These are phyloP conservation scores for Fusarium fujikuroi DNA, from an alignment of 2,329 filamentous ascomycete species.

Conservation along the genomic window DNA sequence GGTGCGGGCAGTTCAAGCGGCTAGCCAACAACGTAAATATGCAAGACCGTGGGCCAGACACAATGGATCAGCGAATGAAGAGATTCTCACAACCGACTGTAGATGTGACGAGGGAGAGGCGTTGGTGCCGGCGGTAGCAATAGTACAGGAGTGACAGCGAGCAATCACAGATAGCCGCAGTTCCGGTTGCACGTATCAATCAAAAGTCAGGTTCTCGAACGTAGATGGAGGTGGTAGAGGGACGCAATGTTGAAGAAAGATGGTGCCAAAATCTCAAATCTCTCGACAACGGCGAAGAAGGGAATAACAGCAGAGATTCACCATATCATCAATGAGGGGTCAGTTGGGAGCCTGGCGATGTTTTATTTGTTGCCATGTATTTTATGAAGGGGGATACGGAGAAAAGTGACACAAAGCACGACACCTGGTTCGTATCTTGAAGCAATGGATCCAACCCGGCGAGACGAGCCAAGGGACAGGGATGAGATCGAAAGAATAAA, in stretches of 20 bases:
- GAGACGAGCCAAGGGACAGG: constrained; percentile 43
- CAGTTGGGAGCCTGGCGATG: constrained; percentile 44
- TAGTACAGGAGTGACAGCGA: constrained; percentile 31
- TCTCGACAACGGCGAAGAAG: constrained; percentile 7
- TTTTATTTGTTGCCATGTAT: constrained; percentile 47
- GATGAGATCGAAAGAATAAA: constrained; percentile 40
- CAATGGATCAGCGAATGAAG: constrained; percentile 43
- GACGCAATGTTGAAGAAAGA: constrained; percentile 11
- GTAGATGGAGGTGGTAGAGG: neutral
- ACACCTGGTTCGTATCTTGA: constrained; percentile 47
- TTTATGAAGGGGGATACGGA: constrained; percentile 48
- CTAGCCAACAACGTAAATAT: constrained; percentile 42
- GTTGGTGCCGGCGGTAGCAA: constrained; percentile 37
- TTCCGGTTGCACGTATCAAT: constrained; percentile 17
- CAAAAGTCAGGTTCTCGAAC: constrained; percentile 1
- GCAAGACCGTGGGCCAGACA: constrained; percentile 44
- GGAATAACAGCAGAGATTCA: constrained; percentile 24
- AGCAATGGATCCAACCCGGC: constrained; percentile 45
- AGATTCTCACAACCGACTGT: constrained; percentile 43
- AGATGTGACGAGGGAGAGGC: constrained; percentile 43
- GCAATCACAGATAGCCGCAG: constrained; percentile 12
- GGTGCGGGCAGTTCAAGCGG: constrained; percentile 39
- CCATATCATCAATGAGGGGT: constrained; percentile 42
- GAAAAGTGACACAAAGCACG: constrained; percentile 47
- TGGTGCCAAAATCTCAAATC: constrained; percentile 5